phyloP scores from a whole-genome alignment of 805 yeast genomes.

The Starmerella ratchasimensis region DNA sequence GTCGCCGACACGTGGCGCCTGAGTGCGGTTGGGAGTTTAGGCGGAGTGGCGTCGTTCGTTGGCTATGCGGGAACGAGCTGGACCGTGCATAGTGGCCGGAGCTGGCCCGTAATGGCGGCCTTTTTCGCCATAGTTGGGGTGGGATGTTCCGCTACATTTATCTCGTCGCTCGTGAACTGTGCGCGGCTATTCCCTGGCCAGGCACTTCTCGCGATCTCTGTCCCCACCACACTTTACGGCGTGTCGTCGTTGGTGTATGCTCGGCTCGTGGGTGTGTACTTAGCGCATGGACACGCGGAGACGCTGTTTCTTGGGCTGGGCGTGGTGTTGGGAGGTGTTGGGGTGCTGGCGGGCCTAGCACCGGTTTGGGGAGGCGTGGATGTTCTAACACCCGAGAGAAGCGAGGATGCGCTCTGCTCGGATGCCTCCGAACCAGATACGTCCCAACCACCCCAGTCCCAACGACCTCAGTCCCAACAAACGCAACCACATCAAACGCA shows the following conservation, averaged over 20 bases:
- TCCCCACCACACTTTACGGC: constrained; percentile 84
- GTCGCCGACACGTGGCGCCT: constrained; percentile 81
- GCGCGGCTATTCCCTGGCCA: constrained; percentile 69
- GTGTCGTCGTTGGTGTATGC: constrained; percentile 64
- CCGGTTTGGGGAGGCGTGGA: constrained; percentile 18
- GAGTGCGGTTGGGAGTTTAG: constrained; percentile 47
- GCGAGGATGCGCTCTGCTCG: constrained; percentile 8
- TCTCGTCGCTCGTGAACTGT: constrained; percentile 42
- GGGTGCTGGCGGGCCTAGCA: constrained; percentile 20
- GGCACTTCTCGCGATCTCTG: constrained; percentile 69
- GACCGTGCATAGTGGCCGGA: constrained; percentile 10
- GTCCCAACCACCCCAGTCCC: too few species aligned
- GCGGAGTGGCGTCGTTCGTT: constrained; percentile 50
- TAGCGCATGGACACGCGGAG: neutral
- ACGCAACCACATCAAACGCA: too few species aligned
- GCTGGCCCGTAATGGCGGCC: constrained; percentile 20
- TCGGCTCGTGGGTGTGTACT: constrained; percentile 31
- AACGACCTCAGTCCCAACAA: too few species aligned
- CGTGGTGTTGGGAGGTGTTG: constrained; percentile 17
- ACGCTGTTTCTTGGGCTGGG: constrained; percentile 18
- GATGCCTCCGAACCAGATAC: constrained; percentile 24
- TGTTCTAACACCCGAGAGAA: neutral
- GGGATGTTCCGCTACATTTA: constrained; percentile 29
- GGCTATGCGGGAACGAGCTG: constrained; percentile 40
- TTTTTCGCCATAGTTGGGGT: constrained; percentile 28